phyloP scores from a whole-genome alignment of 164 flowering plant genomes.

The Pachysandra terminalis region DNA sequence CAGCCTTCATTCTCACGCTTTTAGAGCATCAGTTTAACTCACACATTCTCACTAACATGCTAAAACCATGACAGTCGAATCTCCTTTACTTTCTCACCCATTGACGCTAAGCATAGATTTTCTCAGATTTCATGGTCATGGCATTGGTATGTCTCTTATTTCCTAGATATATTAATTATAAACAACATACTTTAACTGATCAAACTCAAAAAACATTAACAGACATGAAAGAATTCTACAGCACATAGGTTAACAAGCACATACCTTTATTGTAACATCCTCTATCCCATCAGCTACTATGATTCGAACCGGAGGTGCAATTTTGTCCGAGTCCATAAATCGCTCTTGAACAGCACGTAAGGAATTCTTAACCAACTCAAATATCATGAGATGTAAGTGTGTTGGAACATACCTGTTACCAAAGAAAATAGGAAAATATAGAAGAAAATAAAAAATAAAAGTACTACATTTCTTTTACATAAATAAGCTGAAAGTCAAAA shows the following conservation, averaged over 20 bases:
- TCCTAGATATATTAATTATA: background rate
- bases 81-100: no score
- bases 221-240: no score
- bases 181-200: background rate
- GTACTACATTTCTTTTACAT: background rate
- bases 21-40: no score
- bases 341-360: constrained; percentile 96
- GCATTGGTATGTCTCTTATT: no score
- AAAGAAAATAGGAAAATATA: background rate
- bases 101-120: no score
- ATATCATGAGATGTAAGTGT: constrained; percentile 95
- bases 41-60: no score
- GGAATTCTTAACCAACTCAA: constrained; percentile 96
- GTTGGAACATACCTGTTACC: constrained; percentile 78
- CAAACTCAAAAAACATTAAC: background rate
- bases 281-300: constrained; percentile 95
- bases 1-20: no score
- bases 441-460: background rate
- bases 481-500: no score
- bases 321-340: constrained; percentile 78
- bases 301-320: constrained; percentile 78
- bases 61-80: no score
- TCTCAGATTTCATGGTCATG: no score
- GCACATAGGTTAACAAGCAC: background rate
- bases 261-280: constrained; percentile 94